These are phyloP conservation scores for Priceomyces melissophilus DNA, from an alignment of 805 yeast species.

Conservation along the genomic window DNA sequence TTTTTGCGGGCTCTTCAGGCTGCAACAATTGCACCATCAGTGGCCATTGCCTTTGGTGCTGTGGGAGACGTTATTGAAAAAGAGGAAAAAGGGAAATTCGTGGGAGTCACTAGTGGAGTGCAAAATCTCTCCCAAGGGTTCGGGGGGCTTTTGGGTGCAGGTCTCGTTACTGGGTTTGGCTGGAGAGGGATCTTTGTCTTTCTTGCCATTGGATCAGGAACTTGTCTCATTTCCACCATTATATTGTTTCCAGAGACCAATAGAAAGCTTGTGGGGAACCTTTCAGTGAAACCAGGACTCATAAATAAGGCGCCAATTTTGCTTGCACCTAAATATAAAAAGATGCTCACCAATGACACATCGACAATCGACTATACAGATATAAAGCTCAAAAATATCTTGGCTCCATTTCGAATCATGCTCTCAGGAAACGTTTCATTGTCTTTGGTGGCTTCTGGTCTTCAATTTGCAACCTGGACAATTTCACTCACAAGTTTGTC, in stretches of 20 bases:
- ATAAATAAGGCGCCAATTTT: slow-evolving; percentile 17
- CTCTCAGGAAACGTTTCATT: slow-evolving; percentile 2
- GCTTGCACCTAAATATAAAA: slow-evolving; percentile 33
- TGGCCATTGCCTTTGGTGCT: slow-evolving; percentile 63
- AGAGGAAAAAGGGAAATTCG: slow-evolving; percentile 61
- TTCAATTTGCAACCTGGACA: slow-evolving; percentile 69
- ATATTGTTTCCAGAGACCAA: slow-evolving; percentile 66
- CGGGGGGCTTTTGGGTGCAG: slow-evolving; percentile 65
- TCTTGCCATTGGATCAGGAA: slow-evolving; percentile 57
- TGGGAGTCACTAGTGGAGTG: slow-evolving; percentile 60
- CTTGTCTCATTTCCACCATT: slow-evolving; percentile 26
- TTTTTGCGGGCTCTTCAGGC: slow-evolving; percentile 69
- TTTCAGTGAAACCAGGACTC: slow-evolving; percentile 50
- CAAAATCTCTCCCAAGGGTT: slow-evolving; percentile 69
- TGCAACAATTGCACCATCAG: slow-evolving; percentile 65
- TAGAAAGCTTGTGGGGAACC: slow-evolving; percentile 68
- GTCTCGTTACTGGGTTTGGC: slow-evolving; percentile 23
- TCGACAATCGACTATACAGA: not conserved
- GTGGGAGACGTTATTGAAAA: slow-evolving; percentile 67
- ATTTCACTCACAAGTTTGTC: slow-evolving; percentile 65
- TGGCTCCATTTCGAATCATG: slow-evolving; percentile 38
- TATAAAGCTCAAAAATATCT: slow-evolving; percentile 12
- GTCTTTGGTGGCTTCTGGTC: slow-evolving; percentile 50
- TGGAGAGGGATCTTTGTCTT: slow-evolving; percentile 81
- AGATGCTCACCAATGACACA: not conserved